Evolutionary conservation across 805 yeast genomes (phyloP).

Genomic region (Saccharomycopsis fermentans): DNA sequence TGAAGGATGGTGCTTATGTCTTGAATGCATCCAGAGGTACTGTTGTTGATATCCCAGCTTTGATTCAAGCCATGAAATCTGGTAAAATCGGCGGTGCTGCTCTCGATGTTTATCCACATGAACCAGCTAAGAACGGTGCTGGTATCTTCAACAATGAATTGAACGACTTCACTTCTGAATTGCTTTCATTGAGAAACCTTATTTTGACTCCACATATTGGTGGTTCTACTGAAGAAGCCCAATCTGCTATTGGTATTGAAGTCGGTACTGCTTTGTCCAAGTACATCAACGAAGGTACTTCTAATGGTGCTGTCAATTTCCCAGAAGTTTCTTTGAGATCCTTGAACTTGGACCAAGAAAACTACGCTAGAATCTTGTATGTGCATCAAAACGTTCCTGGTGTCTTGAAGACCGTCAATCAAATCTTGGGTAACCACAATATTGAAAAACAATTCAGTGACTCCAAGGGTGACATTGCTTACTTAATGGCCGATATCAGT

Average conservation of each 20-base stretch:
- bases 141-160: constrained; percentile 60
- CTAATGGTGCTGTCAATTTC: constrained; percentile 95
- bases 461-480: constrained; percentile 91
- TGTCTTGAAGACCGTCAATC: constrained; percentile 94
- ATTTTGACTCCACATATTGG: constrained; percentile 97
- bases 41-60: constrained; percentile 91
- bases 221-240: constrained; percentile 99
- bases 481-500: constrained; percentile 94
- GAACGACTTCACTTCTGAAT: constrained; percentile 77
- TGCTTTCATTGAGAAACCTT: constrained; percentile 73
- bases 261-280: constrained; percentile 79
- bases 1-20: constrained; percentile 92
- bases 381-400: constrained; percentile 98
- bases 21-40: constrained; percentile 97
- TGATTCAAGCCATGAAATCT: constrained; percentile 80
- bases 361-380: constrained; percentile 86
- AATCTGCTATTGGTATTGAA: constrained; percentile 93
- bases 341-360: constrained; percentile 74
- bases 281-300: constrained; percentile 92
- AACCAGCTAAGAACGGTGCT: constrained; percentile 95
- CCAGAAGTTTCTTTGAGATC: constrained; percentile 94
- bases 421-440: constrained; percentile 86
- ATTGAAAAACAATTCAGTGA: constrained; percentile 98
- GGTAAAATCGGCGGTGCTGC: constrained; percentile 98
- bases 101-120: constrained; percentile 90